Conservation (phyloP, 2,329 filamentous ascomycete genomes). For the Aureobasidium sp. region DNA sequence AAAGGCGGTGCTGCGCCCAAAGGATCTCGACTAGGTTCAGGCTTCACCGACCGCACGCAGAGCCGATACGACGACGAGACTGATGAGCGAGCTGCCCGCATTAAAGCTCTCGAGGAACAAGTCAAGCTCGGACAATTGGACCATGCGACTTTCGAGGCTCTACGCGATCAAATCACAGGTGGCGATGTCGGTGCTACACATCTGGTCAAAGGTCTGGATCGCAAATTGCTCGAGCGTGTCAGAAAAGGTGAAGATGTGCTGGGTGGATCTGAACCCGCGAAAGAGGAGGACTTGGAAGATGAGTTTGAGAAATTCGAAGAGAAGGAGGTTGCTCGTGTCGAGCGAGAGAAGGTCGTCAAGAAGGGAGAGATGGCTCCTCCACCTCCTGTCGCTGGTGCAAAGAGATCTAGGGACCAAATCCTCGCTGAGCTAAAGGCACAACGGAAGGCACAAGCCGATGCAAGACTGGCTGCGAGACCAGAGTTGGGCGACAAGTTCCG, state of each 20-base stretch:
- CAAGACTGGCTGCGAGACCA: constrained; percentile 36
- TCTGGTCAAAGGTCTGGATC: constrained; percentile 85
- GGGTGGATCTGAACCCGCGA: constrained; percentile 26
- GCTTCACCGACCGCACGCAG: constrained; percentile 76
- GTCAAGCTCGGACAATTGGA: constrained; percentile 81
- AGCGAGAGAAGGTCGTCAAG: constrained; percentile 50
- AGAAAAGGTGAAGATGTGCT: constrained; percentile 54
- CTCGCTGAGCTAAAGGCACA: constrained; percentile 50
- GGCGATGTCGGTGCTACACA: constrained; percentile 75
- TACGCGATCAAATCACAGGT: constrained; percentile 68
- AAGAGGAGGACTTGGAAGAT: constrained; percentile 30
- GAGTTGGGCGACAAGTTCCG: constrained; percentile 47
- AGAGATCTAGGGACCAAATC: constrained; percentile 50
- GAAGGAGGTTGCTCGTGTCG: constrained; percentile 60
- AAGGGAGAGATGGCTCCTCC: constrained; percentile 39
- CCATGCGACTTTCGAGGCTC: constrained; percentile 63
- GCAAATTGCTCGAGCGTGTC: constrained; percentile 64
- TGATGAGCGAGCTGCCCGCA: constrained; percentile 52
- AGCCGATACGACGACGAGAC: constrained; percentile 45
- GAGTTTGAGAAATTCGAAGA: constrained; percentile 46
- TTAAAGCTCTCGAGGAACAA: constrained; percentile 72
- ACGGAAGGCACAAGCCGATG: constrained; percentile 35
- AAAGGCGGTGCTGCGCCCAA: constrained; percentile 68
- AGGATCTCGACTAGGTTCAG: constrained; percentile 67
- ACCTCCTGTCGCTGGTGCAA: constrained; percentile 35